phyloP scores from a whole-genome alignment of 345 rosid genomes.

The Brassica nigra region DNA sequence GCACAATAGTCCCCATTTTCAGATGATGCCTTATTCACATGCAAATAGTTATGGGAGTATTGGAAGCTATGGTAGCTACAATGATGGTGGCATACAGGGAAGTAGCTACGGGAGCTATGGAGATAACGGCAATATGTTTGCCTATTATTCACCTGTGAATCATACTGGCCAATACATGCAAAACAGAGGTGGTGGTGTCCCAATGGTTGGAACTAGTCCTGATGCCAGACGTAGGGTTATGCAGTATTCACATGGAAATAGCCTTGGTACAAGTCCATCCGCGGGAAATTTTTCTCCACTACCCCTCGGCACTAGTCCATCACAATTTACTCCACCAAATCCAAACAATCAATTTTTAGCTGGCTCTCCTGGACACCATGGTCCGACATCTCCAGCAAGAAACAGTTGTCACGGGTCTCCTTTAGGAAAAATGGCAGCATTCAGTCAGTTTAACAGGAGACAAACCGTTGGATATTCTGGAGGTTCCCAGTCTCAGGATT shows the following conservation, averaged over 20 bases:
- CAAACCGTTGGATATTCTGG: conserved; percentile 78
- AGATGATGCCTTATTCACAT: conserved; percentile 64
- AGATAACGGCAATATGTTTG: conserved; percentile 65
- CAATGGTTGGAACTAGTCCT: conserved; percentile 89
- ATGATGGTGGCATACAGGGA: conserved; percentile 74
- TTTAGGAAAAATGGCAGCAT: conserved; percentile 78
- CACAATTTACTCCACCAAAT: conserved; percentile 92
- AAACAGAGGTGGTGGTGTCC: conserved; percentile 67
- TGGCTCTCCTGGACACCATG: conserved; percentile 95
- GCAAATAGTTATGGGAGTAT: conserved; percentile 86
- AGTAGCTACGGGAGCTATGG: conserved; percentile 69
- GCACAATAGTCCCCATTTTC: conserved; percentile 88
- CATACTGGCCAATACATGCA: conserved; percentile 79
- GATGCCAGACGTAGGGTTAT: conserved; percentile 80
- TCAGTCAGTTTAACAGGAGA: conserved; percentile 80
- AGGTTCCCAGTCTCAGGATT: conserved; percentile 70
- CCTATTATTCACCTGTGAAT: conserved; percentile 92
- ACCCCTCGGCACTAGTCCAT: conserved; percentile 96
- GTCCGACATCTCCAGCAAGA: conserved; percentile 92
- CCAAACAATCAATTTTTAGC: conserved; percentile 61
- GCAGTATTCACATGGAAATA: conserved; percentile 77
- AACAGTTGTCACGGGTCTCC: conserved; percentile 92
- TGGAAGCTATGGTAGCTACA: conserved; percentile 95
- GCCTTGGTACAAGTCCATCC: conserved; percentile 90
- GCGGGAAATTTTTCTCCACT: conserved; percentile 90